phyloP scores from a whole-genome alignment of 441 rosid species.

The Populus tomentosa region DNA sequence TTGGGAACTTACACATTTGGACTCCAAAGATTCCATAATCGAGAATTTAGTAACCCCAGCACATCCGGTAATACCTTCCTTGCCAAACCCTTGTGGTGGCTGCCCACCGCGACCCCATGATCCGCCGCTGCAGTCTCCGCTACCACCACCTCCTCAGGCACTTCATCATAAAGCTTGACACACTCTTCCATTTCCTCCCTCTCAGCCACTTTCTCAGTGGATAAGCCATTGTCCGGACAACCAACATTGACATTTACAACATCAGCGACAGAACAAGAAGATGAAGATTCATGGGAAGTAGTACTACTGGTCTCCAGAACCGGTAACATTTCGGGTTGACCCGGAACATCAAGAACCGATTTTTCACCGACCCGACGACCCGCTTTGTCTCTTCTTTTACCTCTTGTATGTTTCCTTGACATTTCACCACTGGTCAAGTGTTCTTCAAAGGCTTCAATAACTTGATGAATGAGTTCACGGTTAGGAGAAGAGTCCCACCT shows the following conservation, averaged over 20 bases:
- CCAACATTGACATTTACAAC: not conserved
- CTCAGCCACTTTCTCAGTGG: constrained; percentile 23
- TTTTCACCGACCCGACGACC: constrained; percentile 20
- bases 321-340: not conserved
- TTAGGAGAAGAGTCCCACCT: constrained; percentile 85
- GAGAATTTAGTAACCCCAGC: constrained; percentile 71
- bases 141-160: not conserved
- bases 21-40: constrained; percentile 85
- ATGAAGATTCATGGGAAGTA: not conserved
- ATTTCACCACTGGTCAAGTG: constrained; percentile 39
- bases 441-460: constrained; percentile 81
- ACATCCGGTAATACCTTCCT: constrained; percentile 95
- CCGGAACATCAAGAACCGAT: not conserved
- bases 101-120: constrained; percentile 16
- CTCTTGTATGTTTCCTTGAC: constrained; percentile 21
- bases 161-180: not conserved
- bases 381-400: constrained; percentile 41
- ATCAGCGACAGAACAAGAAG: not conserved
- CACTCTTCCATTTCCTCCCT: not conserved
- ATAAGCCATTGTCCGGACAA: constrained; percentile 18
- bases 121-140: constrained; percentile 14
- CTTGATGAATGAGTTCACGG: constrained; percentile 68
- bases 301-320: not conserved
- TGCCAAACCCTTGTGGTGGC: constrained; percentile 66
- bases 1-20: constrained; percentile 54